phyloP scores from a whole-genome alignment of 78 protist genomes.

The Mantamonas sphyraenae region DNA sequence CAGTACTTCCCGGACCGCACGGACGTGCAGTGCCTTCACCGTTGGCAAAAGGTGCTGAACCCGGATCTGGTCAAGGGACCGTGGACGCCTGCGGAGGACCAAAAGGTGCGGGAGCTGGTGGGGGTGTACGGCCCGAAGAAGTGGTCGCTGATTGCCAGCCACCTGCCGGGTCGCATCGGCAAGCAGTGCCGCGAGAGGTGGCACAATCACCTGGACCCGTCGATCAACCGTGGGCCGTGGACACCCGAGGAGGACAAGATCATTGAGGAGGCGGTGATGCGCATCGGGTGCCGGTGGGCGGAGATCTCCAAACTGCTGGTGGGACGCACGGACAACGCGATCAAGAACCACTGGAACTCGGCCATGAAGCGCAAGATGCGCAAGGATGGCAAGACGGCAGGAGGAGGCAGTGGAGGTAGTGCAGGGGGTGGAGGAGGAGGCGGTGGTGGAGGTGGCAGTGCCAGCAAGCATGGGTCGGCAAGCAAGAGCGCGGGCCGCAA shows the following conservation, averaged over 20 bases:
- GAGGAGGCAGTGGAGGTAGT: background rate
- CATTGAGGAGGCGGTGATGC: constrained; percentile 48
- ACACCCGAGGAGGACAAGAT: constrained; percentile 68
- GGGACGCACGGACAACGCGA: constrained; percentile 88
- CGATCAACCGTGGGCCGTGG: constrained; percentile 66
- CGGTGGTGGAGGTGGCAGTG: no score
- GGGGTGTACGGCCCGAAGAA: constrained; percentile 33
- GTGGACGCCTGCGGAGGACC: constrained; percentile 77
- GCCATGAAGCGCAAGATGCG: constrained; percentile 45
- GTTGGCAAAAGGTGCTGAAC: constrained; percentile 82
- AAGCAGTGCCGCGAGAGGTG: constrained; percentile 74
- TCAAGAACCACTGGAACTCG: constrained; percentile 91
- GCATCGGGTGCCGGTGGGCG: constrained; percentile 82
- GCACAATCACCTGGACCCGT: constrained; percentile 84
- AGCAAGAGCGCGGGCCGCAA: no score
- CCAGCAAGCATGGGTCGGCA: no score
- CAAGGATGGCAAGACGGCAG: constrained; percentile 13
- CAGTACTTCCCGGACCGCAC: constrained; percentile 50
- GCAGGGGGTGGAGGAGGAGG: background rate
- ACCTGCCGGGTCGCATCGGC: constrained; percentile 51
- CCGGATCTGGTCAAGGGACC: constrained; percentile 81
- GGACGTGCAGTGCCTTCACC: constrained; percentile 74
- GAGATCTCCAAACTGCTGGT: constrained; percentile 67
- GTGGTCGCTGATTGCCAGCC: constrained; percentile 45
- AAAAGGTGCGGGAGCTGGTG: constrained; percentile 27